Base-by-base conservation (phyloP, 192 early-diverging fungal species). In the Entophlyctis luteolus region DNA sequence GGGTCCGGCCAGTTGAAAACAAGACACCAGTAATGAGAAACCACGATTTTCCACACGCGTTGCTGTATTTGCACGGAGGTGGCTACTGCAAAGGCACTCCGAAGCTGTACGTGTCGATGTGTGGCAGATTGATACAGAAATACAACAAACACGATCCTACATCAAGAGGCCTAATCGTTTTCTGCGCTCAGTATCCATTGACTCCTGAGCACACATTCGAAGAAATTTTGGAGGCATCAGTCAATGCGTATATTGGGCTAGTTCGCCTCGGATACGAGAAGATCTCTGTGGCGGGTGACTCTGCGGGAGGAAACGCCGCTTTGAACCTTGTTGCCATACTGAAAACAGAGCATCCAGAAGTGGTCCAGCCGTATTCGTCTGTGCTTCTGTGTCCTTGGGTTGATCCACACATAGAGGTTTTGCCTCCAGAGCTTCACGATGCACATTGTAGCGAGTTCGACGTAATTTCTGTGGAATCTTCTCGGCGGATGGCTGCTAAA, bases 321-420 rank as follows among this genome's bases (percentile, higher is more conserved):
- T 34, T 66, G 49, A 66, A 66, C 37, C 2, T 66, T 0, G 10
- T 54, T 8, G 8, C 47, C 2, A 29, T 65, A 4, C 33, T 65
- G 8, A 16, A 36, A 16, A 50, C 27, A 16, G 47, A 48, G 29
- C 33, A 55, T 66, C 33, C 48, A 6, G 25, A 31, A 1, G 22
- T 66, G 18, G 31, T 66, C 37, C 63, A 66, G 37, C 63, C 63
- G 10, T 37, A 54, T 2, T 66, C 63, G 18, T 48, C 49, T 16
- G 32, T 66, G 20, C n/a, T 50, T 14, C 55, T 32, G 27, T 16
- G 59, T 16, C 59, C 59, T 25, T 60, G 59, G 59, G 59, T 60
- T 12, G 59, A 60, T 29, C 59, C 59, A 14, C 25, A 25, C 16
- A 23, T 60, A 1, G 18, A 48, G 16, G 29, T 66, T n/a, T 38